Base-by-base conservation (phyloP, 2,329 filamentous ascomycete genomes). In the Nannizziopsis arthrosporioides region DNA sequence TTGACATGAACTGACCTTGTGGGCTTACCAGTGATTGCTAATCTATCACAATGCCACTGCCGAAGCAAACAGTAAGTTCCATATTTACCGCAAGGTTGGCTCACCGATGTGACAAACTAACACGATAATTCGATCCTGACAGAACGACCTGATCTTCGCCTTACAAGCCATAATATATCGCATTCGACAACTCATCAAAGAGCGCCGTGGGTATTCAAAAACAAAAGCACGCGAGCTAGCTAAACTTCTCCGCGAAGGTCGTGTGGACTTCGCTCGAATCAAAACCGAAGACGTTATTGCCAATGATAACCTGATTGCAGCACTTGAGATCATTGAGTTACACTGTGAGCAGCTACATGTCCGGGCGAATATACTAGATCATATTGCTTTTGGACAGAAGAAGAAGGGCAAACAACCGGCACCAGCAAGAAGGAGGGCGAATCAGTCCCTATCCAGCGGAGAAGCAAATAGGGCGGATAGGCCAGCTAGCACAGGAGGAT, bases 261-360 rank as follows among this genome's bases (percentile, higher is more conserved):
- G 53, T 30, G 55, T 56, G 19, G 52, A 54, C 19, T 51, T 52
- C 43, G 55, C 55, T n/a, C 55, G 55, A 18, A 56, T 57, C 43
- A 55, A 55, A 39, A 54, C 53, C 3, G 55, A 57, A 48, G 53
- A 57, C 47, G 53, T 54, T 9, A 57, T 57, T 46, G 50, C 51
- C 34, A 57, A 54, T 22, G 55, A 57, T 46, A 54, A 54, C 32
- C 32, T 56, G 37, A 55, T 57, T 10, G 48, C 51, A 9, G 55
- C 53, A 12, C 41, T 57, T 48, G 55, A 57, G 44, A 56, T 57
- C 22, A 22, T 57, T 8, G 55, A 57, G 49, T 30, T 57, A 31
- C 50, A 56, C 22, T 57, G 54, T 27, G 55, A 57, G 42, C 52
- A 54, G 42, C 44, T 57, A 19, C 54, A 52, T 19, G 55, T 55